These are phyloP conservation scores for Rhizoctonia solani DNA, from an alignment of 1,284 basidiomycete species.

Conservation along the genomic window DNA sequence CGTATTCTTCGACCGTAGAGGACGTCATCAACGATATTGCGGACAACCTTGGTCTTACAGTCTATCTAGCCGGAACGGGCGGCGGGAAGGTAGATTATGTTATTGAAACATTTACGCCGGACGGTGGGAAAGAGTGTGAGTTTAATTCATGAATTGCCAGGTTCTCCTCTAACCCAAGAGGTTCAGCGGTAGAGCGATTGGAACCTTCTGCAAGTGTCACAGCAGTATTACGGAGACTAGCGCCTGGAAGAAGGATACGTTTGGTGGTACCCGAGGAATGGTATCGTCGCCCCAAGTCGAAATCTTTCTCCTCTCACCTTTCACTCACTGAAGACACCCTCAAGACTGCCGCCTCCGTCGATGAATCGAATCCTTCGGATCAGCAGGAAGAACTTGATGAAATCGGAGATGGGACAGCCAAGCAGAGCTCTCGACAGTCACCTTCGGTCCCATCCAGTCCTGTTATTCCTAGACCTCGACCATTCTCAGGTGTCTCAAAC, in stretches of 20 bases:
- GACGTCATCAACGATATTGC: conserved; percentile 59
- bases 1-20: conserved; percentile 56
- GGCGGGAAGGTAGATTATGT: conserved; percentile 66
- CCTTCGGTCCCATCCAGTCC: conserved; percentile 1
- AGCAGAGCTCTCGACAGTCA: conserved; percentile 46
- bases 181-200: conserved; percentile 51
- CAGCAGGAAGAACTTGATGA: conserved; percentile 55
- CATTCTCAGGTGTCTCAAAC: conserved; percentile 27
- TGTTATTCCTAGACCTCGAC: not conserved
- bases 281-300: conserved; percentile 69
- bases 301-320: conserved; percentile 52
- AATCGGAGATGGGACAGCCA: conserved; percentile 66
- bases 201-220: conserved; percentile 49
- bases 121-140: conserved; percentile 56
- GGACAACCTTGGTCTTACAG: conserved; percentile 71
- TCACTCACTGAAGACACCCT: conserved; percentile 56
- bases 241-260: conserved; percentile 53
- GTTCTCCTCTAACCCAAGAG: conserved; percentile 11
- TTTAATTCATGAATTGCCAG: conserved; percentile 11
- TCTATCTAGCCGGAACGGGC: conserved; percentile 61
- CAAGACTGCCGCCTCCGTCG: conserved; percentile 48
- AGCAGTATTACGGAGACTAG: conserved; percentile 45
- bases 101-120: conserved; percentile 61
- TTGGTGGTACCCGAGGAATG: conserved; percentile 78
- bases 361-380: conserved; percentile 46